Base-by-base conservation (phyloP, 2,329 filamentous ascomycete genomes). In the Diaporthe eres region DNA sequence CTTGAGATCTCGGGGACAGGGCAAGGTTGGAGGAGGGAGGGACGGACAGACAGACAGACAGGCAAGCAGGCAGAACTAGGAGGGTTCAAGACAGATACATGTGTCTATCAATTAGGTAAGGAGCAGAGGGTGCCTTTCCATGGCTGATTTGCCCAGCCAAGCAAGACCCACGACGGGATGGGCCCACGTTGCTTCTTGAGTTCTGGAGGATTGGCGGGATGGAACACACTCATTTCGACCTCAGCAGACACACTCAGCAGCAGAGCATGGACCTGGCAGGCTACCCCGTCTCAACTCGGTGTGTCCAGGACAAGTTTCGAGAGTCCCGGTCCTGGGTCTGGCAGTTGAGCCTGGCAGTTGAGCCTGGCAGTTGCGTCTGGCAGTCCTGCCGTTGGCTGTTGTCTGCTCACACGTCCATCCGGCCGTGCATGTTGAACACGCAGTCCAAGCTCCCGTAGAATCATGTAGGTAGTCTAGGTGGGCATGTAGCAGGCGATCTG, bases 241-340 rank as follows among this genome's bases (percentile, higher is more conserved):
- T 67, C 61, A 25, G 44, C 28, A 51, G 42, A 65, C 42, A 28
- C 22, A 10, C 28, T 31, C 28, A 6, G 49, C 25, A n/a, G 22
- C 10, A 12, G 22, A 51, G 42, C 42, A 44, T 44, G 42, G 42
- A 44, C 42, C 42, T 19, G 15, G 15, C 42, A 44, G 42, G 42
- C 42, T 44, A 6, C 42, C 42, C 15, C 42, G 53, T 31, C 25
- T 55, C 4, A 25, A 60, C 34, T 39, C 57, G 57, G 34, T 60
- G 57, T 60, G 31, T 39, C 39, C 37, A 25, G 60, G 37, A 44
- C n/a, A 17, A 22, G 60, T 65, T 65, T 65, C 60, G 37, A 63
- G 37, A n/a, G 37, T 28, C 37, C 28, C 58, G 37, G 37, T 65
- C 25, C 15, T 9, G 42, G 17, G 39, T 49, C 60, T 31, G 39